phyloP scores from a whole-genome alignment of 495 filamentous ascomycete genomes.

The Hypoxylon subgilvum region DNA sequence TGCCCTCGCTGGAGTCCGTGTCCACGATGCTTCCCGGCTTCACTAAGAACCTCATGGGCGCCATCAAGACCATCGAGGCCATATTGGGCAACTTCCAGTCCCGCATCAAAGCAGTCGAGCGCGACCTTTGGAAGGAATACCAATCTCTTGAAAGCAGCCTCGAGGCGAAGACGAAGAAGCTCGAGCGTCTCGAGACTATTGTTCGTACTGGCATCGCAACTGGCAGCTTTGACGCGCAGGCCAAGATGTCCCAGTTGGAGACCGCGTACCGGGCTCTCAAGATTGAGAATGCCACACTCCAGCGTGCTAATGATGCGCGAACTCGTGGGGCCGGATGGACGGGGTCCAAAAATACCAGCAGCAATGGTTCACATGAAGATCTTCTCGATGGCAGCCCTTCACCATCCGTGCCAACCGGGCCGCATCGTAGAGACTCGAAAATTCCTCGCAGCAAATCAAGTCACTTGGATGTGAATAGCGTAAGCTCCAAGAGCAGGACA shows the following conservation, averaged over 20 bases:
- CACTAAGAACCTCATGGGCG: conserved; percentile 82
- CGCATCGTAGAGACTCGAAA: conserved; percentile 44
- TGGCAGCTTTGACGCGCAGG: conserved; percentile 53
- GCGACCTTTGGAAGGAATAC: conserved; percentile 88
- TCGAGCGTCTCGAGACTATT: conserved; percentile 84
- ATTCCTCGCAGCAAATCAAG: conserved; percentile 47
- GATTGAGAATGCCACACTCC: conserved; percentile 78
- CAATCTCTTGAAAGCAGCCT: conserved; percentile 82
- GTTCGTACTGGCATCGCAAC: conserved; percentile 61
- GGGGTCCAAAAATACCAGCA: conserved; percentile 29
- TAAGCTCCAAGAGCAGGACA: conserved; percentile 37
- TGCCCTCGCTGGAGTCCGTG: conserved; percentile 81
- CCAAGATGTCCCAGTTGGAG: conserved; percentile 72
- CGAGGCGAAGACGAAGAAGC: conserved; percentile 76
- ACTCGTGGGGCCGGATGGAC: conserved; percentile 42
- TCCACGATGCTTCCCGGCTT: conserved; percentile 81
- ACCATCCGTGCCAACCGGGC: conserved; percentile 57
- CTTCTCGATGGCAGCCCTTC: conserved; percentile 50
- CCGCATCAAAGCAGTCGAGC: conserved; percentile 81
- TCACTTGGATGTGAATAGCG: conserved; percentile 24
- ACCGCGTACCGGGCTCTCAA: conserved; percentile 82
- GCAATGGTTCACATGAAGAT: conserved; percentile 36
- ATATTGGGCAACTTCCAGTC: conserved; percentile 80
- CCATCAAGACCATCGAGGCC: conserved; percentile 85
- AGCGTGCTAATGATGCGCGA: conserved; percentile 57